Percentiles rank a stretch among this genome's conserved stretches.
Conservation (phyloP, 352 stramenopile genomes). For the Hyphochytrium catenoides region DNA sequence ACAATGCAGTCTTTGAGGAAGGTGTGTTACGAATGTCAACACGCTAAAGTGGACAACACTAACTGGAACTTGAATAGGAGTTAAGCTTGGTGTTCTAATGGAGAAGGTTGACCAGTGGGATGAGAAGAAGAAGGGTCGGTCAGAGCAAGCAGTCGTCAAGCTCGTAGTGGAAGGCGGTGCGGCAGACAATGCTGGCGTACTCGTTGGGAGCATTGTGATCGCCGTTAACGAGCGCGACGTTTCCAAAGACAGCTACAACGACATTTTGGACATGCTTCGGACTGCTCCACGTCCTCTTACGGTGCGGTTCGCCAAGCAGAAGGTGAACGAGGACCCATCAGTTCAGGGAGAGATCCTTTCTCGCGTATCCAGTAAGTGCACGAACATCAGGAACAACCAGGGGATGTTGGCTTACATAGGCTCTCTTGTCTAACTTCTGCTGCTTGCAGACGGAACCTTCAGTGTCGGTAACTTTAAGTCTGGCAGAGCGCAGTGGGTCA, state of each 20-base stretch:
- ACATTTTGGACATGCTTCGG: slow-evolving; percentile 44
- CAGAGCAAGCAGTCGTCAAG: slow-evolving; percentile 43
- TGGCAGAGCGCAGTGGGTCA: slow-evolving; percentile 39
- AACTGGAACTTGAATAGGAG: no score
- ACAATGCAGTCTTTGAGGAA: slow-evolving; percentile 42
- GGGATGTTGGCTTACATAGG: no score
- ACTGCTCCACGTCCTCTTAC: slow-evolving; percentile 33
- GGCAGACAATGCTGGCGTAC: slow-evolving; percentile 32
- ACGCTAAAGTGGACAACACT: no score
- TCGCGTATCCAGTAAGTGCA: slow-evolving; percentile 42
- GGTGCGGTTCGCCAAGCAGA: slow-evolving; percentile 37
- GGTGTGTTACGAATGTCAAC: no score
- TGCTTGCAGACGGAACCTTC: slow-evolving; percentile 35
- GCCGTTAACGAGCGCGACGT: slow-evolving; percentile 33
- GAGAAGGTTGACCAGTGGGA: slow-evolving; percentile 40
- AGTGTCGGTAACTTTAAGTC: slow-evolving; percentile 46
- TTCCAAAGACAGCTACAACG: slow-evolving; percentile 25
- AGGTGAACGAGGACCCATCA: slow-evolving; percentile 31
- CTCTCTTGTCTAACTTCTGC: slow-evolving; percentile 4
- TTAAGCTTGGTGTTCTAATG: slow-evolving; percentile 54
- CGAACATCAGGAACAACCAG: no score
- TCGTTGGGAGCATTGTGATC: slow-evolving; percentile 33
- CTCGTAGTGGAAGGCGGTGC: slow-evolving; percentile 45
- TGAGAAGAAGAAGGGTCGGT: slow-evolving; percentile 18
- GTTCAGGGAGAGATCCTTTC: slow-evolving; percentile 38